Evolutionary conservation across 257 asterid species (phyloP), one percentile per base, ranked within the genome.

Genomic region (Mitragyna speciosa): DNA sequence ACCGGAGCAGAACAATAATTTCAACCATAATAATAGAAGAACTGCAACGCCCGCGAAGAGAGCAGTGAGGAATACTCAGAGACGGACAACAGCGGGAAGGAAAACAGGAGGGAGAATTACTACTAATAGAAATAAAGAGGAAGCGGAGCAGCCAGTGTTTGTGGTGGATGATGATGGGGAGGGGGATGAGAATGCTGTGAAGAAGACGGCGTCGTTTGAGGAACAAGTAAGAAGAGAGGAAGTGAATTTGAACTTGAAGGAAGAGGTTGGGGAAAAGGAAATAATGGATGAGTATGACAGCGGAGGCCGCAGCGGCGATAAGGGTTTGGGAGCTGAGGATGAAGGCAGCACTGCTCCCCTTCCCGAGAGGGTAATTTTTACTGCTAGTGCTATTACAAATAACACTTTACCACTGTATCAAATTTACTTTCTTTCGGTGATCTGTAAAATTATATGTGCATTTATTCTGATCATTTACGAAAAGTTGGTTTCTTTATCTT

Each of bases 321-420:
- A 90, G 79, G 94, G 92, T 39, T 16, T 89, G 85, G 94, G 80
- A 33, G 91, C 89, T 49, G 94, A 91, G 65, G 95, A 91, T 36
- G 96, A 94, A 75, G 94, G 93, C 59, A 89, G 89, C 85, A 85
- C 94, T 30, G 92, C 96, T 78, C 98, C 98, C 59, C 80, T 94
- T 81, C 98, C 98, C 48, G 95, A 91, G 80, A 91, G 88, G 96
- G 98, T 94, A 75, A 41, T 28, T 30, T 84, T 73, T 61, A 30
- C 39, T 36, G 3, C 36, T 63, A 1, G 39, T 52, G 5, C 54
- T 2, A 19, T 56, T 73, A 47, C 56, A 12, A 7, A 51, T 58
- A 39, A 51, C 45, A 39, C 61, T 19, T n/a, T 72, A 24, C 43
- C 15, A 15, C 20, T n/a, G n/a, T 0, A 45, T 45, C 5, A 7